Evolutionary conservation across 805 yeast species (phyloP), one percentile per base, ranked within the genome.

Genomic region (Barnettozyma sp.): DNA sequence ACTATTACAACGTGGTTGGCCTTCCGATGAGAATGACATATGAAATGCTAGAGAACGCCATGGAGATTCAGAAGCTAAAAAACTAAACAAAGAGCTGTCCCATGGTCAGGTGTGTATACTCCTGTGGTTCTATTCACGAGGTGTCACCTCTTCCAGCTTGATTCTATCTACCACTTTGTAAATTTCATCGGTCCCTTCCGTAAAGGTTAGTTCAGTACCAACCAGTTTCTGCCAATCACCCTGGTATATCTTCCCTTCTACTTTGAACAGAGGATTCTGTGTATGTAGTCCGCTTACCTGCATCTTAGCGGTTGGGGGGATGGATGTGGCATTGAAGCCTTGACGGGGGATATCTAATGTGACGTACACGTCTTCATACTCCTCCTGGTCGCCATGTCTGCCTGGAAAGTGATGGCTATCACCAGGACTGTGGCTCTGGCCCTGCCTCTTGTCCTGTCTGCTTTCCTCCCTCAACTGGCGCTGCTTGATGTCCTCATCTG

Each of bases 1-100:
- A 90, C 54, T 84, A 73, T 52, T 76, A 70, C 58, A 90, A 86
- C 54, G 82, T 85, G 11, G 90, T 90, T 4, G 98, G 98, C 0
- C 61, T 90, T 38, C 97, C 98, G 1, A 71, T 76, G 18, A 66
- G 70, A 30, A 63, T 59, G 23, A 76, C 90, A 0, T 72, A 70
- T 49, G 50, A 55, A 34, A 53, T 75, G 38, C 50, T 76, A 26
- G 59, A 59, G 30, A 51, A 56, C 22, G 41, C 42, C 10, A 16
- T 27, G 30, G 30, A 27, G 14, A 27, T 27, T 10, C 30, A 27
- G 30, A 10, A 29, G 25, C 13, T 29, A 18, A 29, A 19, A 25
- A 27, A n/a, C n/a, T n/a, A n/a, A n/a, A n/a, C n/a, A n/a, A n/a
- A n/a, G n/a, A n/a, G n/a, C n/a, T n/a, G n/a, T n/a, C n/a, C n/a